Evolutionary conservation across 495 filamentous ascomycete genomes (phyloP).

Genomic region (Eremomyces bilateralis): DNA sequence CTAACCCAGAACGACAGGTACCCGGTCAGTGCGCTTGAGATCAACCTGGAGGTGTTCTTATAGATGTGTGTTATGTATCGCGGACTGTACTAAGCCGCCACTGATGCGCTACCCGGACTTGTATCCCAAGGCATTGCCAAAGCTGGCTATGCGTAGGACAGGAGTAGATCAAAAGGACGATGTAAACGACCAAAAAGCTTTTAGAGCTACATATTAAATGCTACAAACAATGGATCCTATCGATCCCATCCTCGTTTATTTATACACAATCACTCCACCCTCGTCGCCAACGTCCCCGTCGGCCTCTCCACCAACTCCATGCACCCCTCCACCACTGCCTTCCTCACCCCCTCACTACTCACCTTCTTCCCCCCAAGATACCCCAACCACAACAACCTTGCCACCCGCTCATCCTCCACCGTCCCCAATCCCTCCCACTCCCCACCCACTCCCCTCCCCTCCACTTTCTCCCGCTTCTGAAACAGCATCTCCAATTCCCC

Average conservation of each 20-base stretch:
- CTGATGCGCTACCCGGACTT: too few species aligned
- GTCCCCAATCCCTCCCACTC: constrained; percentile 33
- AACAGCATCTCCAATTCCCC: constrained; percentile 50
- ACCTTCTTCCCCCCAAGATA: constrained; percentile 77
- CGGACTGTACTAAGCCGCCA: too few species aligned
- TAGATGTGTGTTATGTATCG: constrained; percentile 25
- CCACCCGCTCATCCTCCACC: constrained; percentile 58
- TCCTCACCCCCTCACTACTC: constrained; percentile 59
- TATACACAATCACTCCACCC: constrained; percentile 38
- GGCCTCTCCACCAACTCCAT: constrained; percentile 78
- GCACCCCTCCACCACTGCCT: constrained; percentile 68
- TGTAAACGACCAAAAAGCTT: too few species aligned
- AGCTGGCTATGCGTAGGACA: too few species aligned
- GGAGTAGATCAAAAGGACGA: too few species aligned
- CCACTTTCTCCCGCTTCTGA: constrained; percentile 26
- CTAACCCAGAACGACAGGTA: constrained; percentile 26
- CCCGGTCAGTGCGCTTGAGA: constrained; percentile 83
- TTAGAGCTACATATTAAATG: too few species aligned
- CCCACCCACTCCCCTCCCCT: too few species aligned
- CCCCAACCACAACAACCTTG: constrained; percentile 65
- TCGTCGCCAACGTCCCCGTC: constrained; percentile 61
- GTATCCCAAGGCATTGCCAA: too few species aligned
- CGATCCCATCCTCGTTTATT: too few species aligned
- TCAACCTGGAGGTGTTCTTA: constrained; percentile 90
- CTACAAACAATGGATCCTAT: too few species aligned